Conservation (phyloP, 1,284 basidiomycete genomes). For the Leccinum huronense region DNA sequence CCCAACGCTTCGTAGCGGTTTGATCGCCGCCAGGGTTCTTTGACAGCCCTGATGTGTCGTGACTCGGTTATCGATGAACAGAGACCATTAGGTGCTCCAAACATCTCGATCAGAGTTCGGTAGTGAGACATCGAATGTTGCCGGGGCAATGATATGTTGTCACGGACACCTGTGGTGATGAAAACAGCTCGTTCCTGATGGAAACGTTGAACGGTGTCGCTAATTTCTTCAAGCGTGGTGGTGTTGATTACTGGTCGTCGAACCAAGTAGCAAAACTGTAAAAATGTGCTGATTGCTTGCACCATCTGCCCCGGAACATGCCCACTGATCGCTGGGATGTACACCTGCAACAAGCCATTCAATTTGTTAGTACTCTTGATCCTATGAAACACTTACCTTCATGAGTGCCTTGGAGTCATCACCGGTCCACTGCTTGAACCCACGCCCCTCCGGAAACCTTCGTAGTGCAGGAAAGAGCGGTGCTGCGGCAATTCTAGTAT, state of each 20-base stretch:
- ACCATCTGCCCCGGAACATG: slow-evolving; percentile 7
- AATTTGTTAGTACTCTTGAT: not conserved
- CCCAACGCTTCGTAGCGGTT: not conserved
- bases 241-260: not conserved
- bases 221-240: not conserved
- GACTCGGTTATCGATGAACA: slow-evolving; percentile 2
- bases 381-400: not conserved
- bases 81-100: not conserved
- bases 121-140: slow-evolving; percentile 1
- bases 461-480: not conserved
- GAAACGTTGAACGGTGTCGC: not conserved
- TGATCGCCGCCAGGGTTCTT: slow-evolving; percentile 4
- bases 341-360: not conserved
- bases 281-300: not conserved
- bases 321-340: not conserved
- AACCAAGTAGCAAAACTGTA: not conserved
- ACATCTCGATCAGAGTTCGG: not conserved
- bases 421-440: slow-evolving; percentile 1
- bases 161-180: not conserved
- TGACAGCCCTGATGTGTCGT: slow-evolving; percentile 4
- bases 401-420: not conserved
- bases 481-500: not conserved
- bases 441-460: not conserved
- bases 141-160: not conserved
- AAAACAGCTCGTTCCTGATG: not conserved